phyloP scores from a whole-genome alignment of 345 rosid species.

The Linum trigynum region DNA sequence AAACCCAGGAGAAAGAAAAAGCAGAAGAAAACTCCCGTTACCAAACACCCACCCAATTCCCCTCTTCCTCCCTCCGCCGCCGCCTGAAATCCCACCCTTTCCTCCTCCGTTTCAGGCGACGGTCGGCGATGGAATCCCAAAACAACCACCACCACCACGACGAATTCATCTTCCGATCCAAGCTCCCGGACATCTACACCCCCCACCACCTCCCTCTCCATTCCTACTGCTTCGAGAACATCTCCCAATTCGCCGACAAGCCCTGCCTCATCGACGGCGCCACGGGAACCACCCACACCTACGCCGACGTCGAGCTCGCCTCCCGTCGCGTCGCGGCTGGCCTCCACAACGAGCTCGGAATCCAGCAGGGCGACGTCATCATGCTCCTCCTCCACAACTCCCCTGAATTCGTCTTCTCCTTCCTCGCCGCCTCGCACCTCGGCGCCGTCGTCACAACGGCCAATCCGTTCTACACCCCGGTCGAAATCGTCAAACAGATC shows the following conservation, averaged over 20 bases:
- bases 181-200: conserved; percentile 65
- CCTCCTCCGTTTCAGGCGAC: neutral
- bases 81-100: neutral
- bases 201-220: conserved; percentile 58
- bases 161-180: conserved; percentile 55
- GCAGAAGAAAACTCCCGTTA: conserved; percentile 16
- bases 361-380: conserved; percentile 53
- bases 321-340: conserved; percentile 56
- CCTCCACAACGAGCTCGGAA: conserved; percentile 35
- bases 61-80: neutral
- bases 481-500: too few species aligned
- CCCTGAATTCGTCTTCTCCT: too few species aligned
- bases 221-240: conserved; percentile 55
- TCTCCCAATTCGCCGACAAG: conserved; percentile 29
- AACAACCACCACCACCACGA: neutral
- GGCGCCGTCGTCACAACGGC: too few species aligned
- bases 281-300: conserved; percentile 48
- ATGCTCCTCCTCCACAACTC: conserved; percentile 30
- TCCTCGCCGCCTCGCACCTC: too few species aligned
- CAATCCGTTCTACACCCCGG: too few species aligned
- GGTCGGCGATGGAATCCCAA: conserved; percentile 18
- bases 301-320: conserved; percentile 57
- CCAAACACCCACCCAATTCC: conserved; percentile 22
- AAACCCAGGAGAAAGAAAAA: conserved; percentile 9
- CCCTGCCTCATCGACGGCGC: conserved; percentile 72